Base-by-base conservation (phyloP, 2,329 filamentous ascomycete species). In the Hymenoscyphus scutula region DNA sequence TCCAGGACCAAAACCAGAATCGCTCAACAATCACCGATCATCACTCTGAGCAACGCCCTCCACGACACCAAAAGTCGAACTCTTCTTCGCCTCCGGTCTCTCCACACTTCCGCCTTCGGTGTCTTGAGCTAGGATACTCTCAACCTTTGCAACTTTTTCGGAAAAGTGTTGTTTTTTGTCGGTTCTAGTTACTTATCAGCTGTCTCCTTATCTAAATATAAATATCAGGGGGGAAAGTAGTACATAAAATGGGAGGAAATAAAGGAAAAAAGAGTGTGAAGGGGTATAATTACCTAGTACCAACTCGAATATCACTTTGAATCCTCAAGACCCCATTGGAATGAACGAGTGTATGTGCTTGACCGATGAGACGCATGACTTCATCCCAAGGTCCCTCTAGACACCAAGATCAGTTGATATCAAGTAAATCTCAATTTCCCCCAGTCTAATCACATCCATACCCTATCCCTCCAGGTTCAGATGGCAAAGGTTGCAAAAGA, bases 361-460 rank as follows among this genome's bases (percentile, higher is more conserved):
- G 90, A n/a, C 92, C 92, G 68, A 96, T 90, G 30, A 93, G 82
- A 61, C 80, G 81, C 83, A 96, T 92, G 63, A 96, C 92, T 34
- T 90, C 85, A 68, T 96, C 90, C 94, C 95, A 98, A 48, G 87
- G 84, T 2, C 94, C 95, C 79, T 98, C 94, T 96, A 48, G 6
- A 19, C 5, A 19, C 32, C 5, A 69, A 65, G 11, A 25, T 56
- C n/a, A 61, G 58, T 38, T 8, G 8, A 58, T 2, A 30, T 23
- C 27, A 25, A 51, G 5, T 23, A 2, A 13, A 30, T 32, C 17
- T 30, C 11, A 10, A 3, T 1, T 25, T 8, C 10, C 34, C 37
- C 55, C 55, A 5, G 5, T 11, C 17, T 38, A 57, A 10, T n/a
- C n/a, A n/a, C n/a, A 11, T 19, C 32, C 8, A n/a, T 10, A 57